These are phyloP conservation scores for Pneumocystis wakefieldiae DNA, from an alignment of 1,139 yeast genomes.

Conservation along the genomic window DNA sequence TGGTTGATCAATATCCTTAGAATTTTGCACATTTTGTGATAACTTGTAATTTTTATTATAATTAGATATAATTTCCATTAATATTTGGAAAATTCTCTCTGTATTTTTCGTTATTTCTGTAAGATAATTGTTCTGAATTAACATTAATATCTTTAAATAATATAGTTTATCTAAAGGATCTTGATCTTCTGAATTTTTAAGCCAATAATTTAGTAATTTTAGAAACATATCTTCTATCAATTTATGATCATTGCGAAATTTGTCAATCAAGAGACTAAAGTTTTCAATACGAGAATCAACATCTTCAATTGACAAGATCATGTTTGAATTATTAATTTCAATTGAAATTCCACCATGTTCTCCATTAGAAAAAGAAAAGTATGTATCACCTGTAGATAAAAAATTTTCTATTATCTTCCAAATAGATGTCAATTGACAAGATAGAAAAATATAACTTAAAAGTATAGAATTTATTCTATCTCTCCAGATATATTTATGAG, in stretches of 20 bases:
- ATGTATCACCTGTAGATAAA: conserved; percentile 12
- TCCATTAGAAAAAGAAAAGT: conserved; percentile 41
- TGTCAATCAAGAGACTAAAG: conserved; percentile 8
- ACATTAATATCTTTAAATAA: neutral
- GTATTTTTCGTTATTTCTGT: neutral
- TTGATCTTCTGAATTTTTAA: neutral
- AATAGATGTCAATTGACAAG: conserved; percentile 4
- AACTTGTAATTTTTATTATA: neutral
- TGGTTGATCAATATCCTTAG: neutral
- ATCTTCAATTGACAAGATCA: neutral
- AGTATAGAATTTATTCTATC: conserved; percentile 24
- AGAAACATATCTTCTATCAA: conserved; percentile 14
- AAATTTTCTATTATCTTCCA: conserved; percentile 4
- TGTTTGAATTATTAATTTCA: conserved; percentile 10
- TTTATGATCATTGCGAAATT: conserved; percentile 6
- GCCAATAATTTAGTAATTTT: neutral
- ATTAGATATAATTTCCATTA: neutral
- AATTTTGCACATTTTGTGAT: neutral
- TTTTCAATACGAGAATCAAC: conserved; percentile 6
- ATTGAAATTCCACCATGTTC: conserved; percentile 46
- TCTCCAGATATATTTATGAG: conserved; percentile 19
- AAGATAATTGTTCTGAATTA: neutral
- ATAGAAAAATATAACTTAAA: conserved; percentile 9
- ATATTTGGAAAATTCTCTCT: neutral
- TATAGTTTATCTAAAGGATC: neutral